Evolutionary conservation across 192 early-diverging fungal species (phyloP), one percentile per base, ranked within the genome.

Genomic region (Coemansia sp.): DNA sequence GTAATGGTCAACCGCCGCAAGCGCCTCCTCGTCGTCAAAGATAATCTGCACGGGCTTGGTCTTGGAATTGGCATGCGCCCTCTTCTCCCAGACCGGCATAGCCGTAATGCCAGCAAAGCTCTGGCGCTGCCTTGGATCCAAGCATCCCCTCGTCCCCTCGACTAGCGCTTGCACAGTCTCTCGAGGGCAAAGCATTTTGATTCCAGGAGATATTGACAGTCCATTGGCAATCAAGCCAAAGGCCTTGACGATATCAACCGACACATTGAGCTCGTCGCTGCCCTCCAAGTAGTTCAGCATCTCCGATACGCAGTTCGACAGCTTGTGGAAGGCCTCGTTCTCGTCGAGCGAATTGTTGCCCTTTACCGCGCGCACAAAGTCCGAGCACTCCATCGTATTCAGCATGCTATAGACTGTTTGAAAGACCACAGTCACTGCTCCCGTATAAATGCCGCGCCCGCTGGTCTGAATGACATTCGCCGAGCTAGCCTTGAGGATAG

Each of bases 341-440:
- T 79, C 77, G 48, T 68, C 67, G 25, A 79, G 48, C 13, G 39
- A 42, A 5, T 23, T 59, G 48, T 65, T 68, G 39, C 42, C 53
- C 59, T 74, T 74, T 43, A 57, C 72, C 58, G 67, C 62, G 25
- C 57, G 71, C 20, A 79, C 77, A 65, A 70, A 73, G 41, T 60
- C 61, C 21, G 65, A 62, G 67, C 73, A 79, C 45, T 74, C 72
- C 52, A 70, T 36, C 41, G 77, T 70, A 39, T 74, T 80, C 0
- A 80, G 77, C 77, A 80, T 80, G 38, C 59, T 45, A 48, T 75
- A 80, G 18, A 80, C 72, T 2, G 72, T 66, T 35, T 62, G 56
- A 34, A 80, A 80, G 21, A 80, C 72, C 11, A 16, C 53, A n/a
- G 50, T 38, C 13, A 80, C 66, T 11, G 65, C 64, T 2, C 31